Conservation (phyloP, 768 basidiomycete genomes). For the Termitomyces sp. region DNA sequence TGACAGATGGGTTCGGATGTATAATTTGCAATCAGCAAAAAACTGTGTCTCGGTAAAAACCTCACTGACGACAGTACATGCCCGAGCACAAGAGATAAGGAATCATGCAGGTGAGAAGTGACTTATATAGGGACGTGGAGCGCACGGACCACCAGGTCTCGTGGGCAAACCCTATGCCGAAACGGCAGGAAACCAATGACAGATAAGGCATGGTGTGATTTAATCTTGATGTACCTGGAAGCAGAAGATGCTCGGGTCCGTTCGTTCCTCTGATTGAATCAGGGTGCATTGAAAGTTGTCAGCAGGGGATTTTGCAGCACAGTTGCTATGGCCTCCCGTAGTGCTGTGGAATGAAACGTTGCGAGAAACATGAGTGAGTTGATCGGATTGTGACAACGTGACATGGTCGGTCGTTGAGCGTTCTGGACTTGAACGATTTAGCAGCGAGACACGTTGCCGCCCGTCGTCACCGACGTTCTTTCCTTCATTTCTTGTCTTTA, state of each 20-base stretch:
- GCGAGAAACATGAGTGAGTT: no score
- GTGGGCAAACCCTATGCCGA: neutral
- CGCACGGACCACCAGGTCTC: conserved; percentile 47
- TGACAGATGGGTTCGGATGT: conserved; percentile 92
- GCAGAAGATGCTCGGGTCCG: neutral
- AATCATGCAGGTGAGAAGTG: conserved; percentile 9
- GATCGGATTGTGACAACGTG: conserved; percentile 8
- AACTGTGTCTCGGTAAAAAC: conserved; percentile 93
- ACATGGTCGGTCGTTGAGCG: conserved; percentile 3
- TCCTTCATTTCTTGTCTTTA: conserved; percentile 13
- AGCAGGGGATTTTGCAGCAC: neutral
- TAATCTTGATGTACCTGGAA: neutral
- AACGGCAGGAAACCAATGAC: neutral
- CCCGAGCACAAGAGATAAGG: conserved; percentile 88
- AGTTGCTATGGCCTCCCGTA: conserved; percentile 1
- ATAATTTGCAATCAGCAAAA: conserved; percentile 97
- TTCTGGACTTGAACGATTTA: neutral
- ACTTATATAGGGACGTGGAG: conserved; percentile 35
- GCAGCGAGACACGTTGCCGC: conserved; percentile 12
- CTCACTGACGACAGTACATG: conserved; percentile 94
- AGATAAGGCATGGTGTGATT: neutral
- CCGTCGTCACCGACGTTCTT: conserved; percentile 11
- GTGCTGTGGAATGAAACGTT: neutral
- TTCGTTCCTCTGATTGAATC: neutral
- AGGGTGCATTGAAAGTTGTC: neutral